Conservation (phyloP, 768 basidiomycete species). For the Austroboletus festivus region DNA sequence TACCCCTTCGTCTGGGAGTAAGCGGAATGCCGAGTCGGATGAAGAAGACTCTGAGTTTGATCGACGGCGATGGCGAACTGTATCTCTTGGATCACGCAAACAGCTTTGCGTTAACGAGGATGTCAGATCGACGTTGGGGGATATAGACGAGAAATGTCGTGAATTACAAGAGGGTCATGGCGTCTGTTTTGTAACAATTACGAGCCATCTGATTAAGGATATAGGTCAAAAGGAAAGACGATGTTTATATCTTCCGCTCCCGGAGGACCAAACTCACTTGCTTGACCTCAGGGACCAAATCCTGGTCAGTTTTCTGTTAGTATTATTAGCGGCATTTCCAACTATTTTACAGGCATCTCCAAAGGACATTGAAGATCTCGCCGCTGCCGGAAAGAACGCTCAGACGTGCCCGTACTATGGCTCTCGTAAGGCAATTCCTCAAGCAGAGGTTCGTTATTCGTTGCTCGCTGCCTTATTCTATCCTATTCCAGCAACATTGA, state of each 20-base stretch:
- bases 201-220: conserved; percentile 1
- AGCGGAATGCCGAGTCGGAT: conserved; percentile 23
- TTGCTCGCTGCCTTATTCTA: background rate
- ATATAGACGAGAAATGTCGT: conserved; percentile 86
- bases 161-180: conserved; percentile 76
- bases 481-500: background rate
- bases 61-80: conserved; percentile 47
- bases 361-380: conserved; percentile 94
- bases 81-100: conserved; percentile 87
- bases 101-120: conserved; percentile 91
- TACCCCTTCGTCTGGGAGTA: conserved; percentile 3
- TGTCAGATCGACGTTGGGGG: conserved; percentile 55
- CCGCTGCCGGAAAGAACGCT: conserved; percentile 60
- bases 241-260: conserved; percentile 73
- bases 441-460: conserved; percentile 67
- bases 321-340: background rate
- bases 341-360: conserved; percentile 55
- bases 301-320: conserved; percentile 43
- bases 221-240: conserved; percentile 63
- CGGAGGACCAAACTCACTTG: conserved; percentile 66
- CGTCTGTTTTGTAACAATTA: background rate
- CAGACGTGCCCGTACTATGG: conserved; percentile 93
- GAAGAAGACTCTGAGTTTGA: conserved; percentile 25
- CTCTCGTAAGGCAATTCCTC: conserved; percentile 80
- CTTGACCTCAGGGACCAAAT: conserved; percentile 86